A percentile compares a stretch with the other conserved stretches of the same genome.
Conservation (phyloP, 2,329 filamentous ascomycete species). For the Clarireedia paspali region DNA sequence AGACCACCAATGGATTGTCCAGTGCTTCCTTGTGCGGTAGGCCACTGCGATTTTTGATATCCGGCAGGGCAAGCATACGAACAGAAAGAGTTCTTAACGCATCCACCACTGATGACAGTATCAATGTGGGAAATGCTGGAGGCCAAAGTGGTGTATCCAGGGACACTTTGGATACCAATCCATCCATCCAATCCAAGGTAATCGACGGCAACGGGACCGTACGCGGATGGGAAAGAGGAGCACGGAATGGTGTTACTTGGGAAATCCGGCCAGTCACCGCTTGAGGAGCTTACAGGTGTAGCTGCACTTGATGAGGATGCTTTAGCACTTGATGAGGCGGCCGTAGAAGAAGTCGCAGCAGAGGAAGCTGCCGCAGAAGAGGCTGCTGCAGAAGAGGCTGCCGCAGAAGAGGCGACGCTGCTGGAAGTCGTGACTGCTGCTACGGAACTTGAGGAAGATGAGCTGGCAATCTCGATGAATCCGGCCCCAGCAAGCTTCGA, state of each 20-base stretch:
- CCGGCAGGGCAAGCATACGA: conserved; percentile 90
- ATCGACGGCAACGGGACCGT: conserved; percentile 65
- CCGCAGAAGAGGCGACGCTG: conserved; percentile 19
- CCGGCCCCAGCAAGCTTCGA: background rate
- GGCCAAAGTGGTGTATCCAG: conserved; percentile 40
- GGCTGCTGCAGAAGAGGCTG: background rate
- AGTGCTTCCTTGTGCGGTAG: conserved; percentile 64
- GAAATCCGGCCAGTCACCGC: conserved; percentile 61
- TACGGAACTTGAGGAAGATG: conserved; percentile 30
- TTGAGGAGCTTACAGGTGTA: conserved; percentile 20
- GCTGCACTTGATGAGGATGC: conserved; percentile 18
- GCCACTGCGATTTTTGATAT: conserved; percentile 91
- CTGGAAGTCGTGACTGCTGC: conserved; percentile 29
- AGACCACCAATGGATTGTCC: conserved; percentile 85
- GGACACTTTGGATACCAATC: conserved; percentile 66
- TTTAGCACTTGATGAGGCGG: background rate
- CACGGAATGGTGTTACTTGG: conserved; percentile 68
- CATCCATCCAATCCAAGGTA: conserved; percentile 69
- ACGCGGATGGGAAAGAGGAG: conserved; percentile 65
- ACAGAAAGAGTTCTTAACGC: conserved; percentile 63
- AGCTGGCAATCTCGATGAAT: conserved; percentile 3
- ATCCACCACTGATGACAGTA: conserved; percentile 54
- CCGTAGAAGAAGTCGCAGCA: too few relatives aligned
- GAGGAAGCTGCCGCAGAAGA: background rate
- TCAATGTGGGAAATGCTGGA: conserved; percentile 57